Conservation (phyloP, 2,329 filamentous ascomycete species). For the Simplicillium sp. region DNA sequence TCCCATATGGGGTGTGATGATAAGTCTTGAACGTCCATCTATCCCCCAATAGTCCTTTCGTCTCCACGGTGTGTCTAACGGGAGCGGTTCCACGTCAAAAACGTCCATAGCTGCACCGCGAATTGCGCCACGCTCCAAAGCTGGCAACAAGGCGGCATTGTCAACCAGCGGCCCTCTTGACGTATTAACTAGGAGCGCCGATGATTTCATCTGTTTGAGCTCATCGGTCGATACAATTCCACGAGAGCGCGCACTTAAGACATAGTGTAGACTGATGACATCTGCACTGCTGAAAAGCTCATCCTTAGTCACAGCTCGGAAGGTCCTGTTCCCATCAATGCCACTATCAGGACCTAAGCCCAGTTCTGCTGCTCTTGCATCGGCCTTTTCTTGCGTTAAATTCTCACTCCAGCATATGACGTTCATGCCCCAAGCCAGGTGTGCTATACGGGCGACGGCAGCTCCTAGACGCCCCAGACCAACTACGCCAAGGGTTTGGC, state of each 20-base stretch:
- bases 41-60: slow-evolving; percentile 53
- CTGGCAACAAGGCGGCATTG: slow-evolving; percentile 51
- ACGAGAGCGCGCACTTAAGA: slow-evolving; percentile 52
- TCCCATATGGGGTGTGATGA: slow-evolving; percentile 66
- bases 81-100: slow-evolving; percentile 63
- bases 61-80: slow-evolving; percentile 52
- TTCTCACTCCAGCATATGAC: slow-evolving; percentile 56
- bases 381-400: slow-evolving; percentile 53
- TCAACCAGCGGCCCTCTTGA: slow-evolving; percentile 61
- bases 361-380: slow-evolving; percentile 39
- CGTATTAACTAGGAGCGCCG: slow-evolving; percentile 60
- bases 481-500: slow-evolving; percentile 50
- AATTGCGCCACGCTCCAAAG: slow-evolving; percentile 49
- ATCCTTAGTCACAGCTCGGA: slow-evolving; percentile 49
- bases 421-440: slow-evolving; percentile 54
- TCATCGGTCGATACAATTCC: slow-evolving; percentile 50
- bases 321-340: slow-evolving; percentile 39
- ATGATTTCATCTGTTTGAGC: slow-evolving; percentile 50
- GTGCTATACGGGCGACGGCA: slow-evolving; percentile 47
- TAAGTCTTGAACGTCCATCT: slow-evolving; percentile 47
- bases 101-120: slow-evolving; percentile 63
- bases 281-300: slow-evolving; percentile 54
- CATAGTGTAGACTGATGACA: slow-evolving; percentile 59
- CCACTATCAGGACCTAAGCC: slow-evolving; percentile 44
- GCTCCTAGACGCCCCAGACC: slow-evolving; percentile 55